Evolutionary conservation across 2,329 filamentous ascomycete genomes (phyloP).

Genomic region (Curvularia sp.): DNA sequence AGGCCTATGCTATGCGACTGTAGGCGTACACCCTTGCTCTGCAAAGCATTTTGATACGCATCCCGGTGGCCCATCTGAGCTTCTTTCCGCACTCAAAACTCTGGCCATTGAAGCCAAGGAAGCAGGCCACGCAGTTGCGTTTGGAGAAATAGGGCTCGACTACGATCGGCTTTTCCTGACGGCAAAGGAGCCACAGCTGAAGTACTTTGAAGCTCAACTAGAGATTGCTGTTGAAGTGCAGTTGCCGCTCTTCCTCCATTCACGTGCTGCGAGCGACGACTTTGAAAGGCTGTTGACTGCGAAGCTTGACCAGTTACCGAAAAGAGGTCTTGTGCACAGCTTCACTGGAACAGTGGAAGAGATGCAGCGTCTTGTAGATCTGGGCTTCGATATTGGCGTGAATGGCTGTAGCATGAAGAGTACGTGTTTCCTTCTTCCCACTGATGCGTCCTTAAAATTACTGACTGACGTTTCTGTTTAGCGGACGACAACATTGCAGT

Average conservation of each 20-base stretch:
- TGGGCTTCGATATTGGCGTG: conserved; percentile 90
- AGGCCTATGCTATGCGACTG: conserved; percentile 83
- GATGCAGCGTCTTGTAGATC: conserved; percentile 77
- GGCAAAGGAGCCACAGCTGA: conserved; percentile 77
- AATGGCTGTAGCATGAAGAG: conserved; percentile 97
- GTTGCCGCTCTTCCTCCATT: conserved; percentile 90
- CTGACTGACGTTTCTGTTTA: conserved; percentile 9
- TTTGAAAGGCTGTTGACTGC: conserved; percentile 71
- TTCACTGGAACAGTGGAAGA: conserved; percentile 91
- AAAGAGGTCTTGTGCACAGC: conserved; percentile 86
- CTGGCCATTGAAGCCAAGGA: conserved; percentile 68
- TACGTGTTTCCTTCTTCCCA: conserved; percentile 15
- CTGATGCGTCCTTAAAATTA: not conserved
- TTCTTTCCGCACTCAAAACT: conserved; percentile 65
- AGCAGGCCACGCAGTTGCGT: conserved; percentile 71
- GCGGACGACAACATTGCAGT: conserved; percentile 77
- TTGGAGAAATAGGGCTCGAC: conserved; percentile 95
- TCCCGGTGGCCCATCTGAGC: conserved; percentile 62
- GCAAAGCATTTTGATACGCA: conserved; percentile 76
- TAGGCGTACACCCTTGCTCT: conserved; percentile 92
- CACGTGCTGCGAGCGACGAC: conserved; percentile 82
- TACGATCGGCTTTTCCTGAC: conserved; percentile 91
- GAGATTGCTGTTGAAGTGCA: conserved; percentile 77
- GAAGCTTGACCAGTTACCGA: conserved; percentile 70
- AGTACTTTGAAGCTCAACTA: conserved; percentile 85